phyloP scores from a whole-genome alignment of 768 basidiomycete species.

The Termitomyces sp. region DNA sequence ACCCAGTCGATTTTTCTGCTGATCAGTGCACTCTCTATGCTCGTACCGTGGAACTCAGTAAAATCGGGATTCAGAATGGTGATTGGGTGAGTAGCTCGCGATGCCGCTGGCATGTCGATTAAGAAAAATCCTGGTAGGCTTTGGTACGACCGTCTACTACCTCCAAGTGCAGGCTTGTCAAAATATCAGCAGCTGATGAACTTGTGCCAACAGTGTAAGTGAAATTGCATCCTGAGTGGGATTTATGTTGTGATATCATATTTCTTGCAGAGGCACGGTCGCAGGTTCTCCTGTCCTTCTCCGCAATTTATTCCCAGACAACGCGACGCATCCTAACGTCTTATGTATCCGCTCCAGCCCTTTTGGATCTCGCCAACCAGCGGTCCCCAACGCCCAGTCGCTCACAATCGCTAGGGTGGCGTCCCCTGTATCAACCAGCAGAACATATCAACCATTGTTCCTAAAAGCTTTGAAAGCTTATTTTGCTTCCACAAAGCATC shows the following conservation, averaged over 20 bases:
- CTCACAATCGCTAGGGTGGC: slow-evolving; percentile 79
- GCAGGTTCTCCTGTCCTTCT: slow-evolving; percentile 46
- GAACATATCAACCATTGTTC: slow-evolving; percentile 56
- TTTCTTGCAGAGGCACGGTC: slow-evolving; percentile 29
- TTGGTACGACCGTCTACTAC: slow-evolving; percentile 34
- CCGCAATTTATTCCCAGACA: slow-evolving; percentile 39
- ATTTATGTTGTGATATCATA: not conserved
- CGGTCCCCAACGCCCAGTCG: slow-evolving; percentile 61
- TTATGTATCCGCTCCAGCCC: slow-evolving; percentile 47
- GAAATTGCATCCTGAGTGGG: not conserved
- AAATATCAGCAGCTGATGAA: slow-evolving; percentile 48
- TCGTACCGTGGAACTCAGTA: slow-evolving; percentile 56
- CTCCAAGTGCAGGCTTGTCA: slow-evolving; percentile 44
- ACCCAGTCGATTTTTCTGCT: slow-evolving; percentile 24
- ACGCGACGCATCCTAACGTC: slow-evolving; percentile 14
- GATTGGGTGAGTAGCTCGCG: slow-evolving; percentile 59
- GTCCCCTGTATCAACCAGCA: slow-evolving; percentile 64
- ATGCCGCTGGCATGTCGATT: not conserved
- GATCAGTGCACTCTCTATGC: slow-evolving; percentile 60
- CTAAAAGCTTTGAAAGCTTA: slow-evolving; percentile 55
- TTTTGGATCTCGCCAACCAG: slow-evolving; percentile 51
- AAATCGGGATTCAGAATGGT: slow-evolving; percentile 60
- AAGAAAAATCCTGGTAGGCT: slow-evolving; percentile 34
- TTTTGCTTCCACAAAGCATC: slow-evolving; percentile 47
- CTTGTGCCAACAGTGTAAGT: slow-evolving; percentile 31